phyloP scores from a whole-genome alignment of 140 eudicot species.

The Senecio squalidus region DNA sequence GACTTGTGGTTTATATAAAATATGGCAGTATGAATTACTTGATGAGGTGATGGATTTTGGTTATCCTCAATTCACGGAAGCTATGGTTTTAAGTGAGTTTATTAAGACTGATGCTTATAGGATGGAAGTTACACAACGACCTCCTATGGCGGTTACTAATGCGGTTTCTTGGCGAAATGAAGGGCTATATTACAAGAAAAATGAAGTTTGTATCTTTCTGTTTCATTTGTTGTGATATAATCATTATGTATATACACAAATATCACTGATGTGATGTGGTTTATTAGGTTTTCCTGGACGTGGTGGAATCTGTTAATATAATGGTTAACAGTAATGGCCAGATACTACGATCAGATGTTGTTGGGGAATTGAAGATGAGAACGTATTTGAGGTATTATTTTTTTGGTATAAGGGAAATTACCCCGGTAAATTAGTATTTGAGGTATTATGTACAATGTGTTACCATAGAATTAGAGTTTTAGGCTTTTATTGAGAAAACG shows the following conservation, averaged over 20 bases:
- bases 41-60: slow-evolving; percentile 6
- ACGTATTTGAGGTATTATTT: background rate
- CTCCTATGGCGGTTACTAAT: slow-evolving; percentile 8
- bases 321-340: slow-evolving; percentile 1
- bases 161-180: slow-evolving; percentile 9
- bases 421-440: no score
- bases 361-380: slow-evolving; percentile 8
- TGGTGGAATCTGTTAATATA: slow-evolving; percentile 4
- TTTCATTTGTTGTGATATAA: background rate
- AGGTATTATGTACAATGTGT: no score
- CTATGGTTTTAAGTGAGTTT: slow-evolving; percentile 5
- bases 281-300: slow-evolving; percentile 6
- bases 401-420: no score
- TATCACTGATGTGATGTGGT: background rate
- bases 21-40: slow-evolving; percentile 4
- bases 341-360: slow-evolving; percentile 7
- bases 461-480: no score
- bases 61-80: slow-evolving; percentile 5
- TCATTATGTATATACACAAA: background rate
- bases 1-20: no score
- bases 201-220: background rate
- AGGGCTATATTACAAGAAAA: slow-evolving; percentile 8
- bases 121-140: slow-evolving; percentile 2
- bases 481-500: background rate
- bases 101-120: no score